Evolutionary conservation across 2,329 filamentous ascomycete species (phyloP).

Genomic region (Periconia macrospinosa): DNA sequence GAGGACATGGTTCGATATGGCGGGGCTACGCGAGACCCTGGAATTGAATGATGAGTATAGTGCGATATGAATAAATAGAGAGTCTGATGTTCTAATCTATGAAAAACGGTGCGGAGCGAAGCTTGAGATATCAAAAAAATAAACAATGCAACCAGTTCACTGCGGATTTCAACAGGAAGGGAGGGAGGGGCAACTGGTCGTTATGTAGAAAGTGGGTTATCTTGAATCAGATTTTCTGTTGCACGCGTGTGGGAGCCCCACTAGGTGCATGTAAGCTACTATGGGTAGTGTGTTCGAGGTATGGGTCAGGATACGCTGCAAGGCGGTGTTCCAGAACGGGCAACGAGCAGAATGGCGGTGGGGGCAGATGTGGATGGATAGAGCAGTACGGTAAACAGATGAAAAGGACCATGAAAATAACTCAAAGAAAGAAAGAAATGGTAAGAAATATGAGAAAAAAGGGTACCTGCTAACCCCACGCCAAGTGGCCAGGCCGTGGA

Average conservation of each 20-base stretch:
- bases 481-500: conserved; percentile 3
- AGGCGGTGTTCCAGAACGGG: not conserved
- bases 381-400: not conserved
- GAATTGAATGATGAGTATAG: conserved; percentile 1
- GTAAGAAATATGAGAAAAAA: conserved; percentile 15
- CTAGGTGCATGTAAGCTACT: conserved; percentile 10
- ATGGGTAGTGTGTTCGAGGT: conserved; percentile 1
- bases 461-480: conserved; percentile 27
- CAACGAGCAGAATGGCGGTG: not conserved
- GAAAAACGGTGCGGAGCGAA: not conserved
- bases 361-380: not conserved
- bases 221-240: conserved; percentile 25
- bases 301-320: not conserved
- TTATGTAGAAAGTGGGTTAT: conserved; percentile 8
- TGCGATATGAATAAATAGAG: not conserved
- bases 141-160: too few species aligned
- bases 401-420: not conserved
- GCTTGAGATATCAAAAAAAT: too few species aligned
- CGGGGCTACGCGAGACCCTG: conserved; percentile 3
- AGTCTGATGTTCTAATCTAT: conserved; percentile 1
- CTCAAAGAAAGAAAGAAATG: too few species aligned
- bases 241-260: conserved; percentile 27
- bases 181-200: not conserved
- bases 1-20: conserved; percentile 50
- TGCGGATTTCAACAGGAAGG: too few species aligned